These are phyloP conservation scores for Colletotrichum sp. DNA, from an alignment of 2,329 filamentous ascomycete species.

Conservation along the genomic window DNA sequence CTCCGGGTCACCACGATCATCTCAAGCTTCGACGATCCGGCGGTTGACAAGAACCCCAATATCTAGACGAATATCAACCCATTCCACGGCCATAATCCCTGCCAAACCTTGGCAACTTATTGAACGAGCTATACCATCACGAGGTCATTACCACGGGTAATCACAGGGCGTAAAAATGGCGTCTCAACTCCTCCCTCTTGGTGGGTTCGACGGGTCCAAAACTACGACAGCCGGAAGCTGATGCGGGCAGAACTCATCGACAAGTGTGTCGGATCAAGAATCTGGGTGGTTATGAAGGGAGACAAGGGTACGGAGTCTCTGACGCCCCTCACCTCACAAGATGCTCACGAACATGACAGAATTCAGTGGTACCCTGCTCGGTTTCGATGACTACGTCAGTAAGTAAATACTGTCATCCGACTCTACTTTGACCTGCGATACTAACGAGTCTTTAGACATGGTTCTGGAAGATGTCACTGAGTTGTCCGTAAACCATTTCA, in stretches of 20 bases:
- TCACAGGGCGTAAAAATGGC: slow-evolving; percentile 56
- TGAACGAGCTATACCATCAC: background rate
- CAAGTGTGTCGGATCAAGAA: slow-evolving; percentile 96
- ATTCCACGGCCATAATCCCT: background rate
- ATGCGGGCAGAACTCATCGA: slow-evolving; percentile 84
- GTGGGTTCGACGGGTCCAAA: slow-evolving; percentile 29
- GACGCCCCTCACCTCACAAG: too few relatives aligned
- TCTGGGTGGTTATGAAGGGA: slow-evolving; percentile 99
- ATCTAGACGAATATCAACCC: background rate
- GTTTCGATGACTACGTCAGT: slow-evolving; percentile 99
- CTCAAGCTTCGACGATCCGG: slow-evolving; percentile 4
- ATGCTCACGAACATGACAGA: slow-evolving; percentile 58
- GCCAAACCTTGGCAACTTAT: background rate
- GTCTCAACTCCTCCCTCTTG: slow-evolving; percentile 75
- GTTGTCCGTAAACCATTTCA: slow-evolving; percentile 65
- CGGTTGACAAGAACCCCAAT: background rate
- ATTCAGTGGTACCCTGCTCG: slow-evolving; percentile 91
- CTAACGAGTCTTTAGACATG: slow-evolving; percentile 73
- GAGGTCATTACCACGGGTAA: background rate
- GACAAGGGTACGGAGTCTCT: slow-evolving; percentile 76
- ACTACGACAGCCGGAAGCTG: slow-evolving; percentile 14
- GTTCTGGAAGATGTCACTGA: slow-evolving; percentile 97
- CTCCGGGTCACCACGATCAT: background rate
- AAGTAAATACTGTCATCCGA: slow-evolving; percentile 51
- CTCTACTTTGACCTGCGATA: background rate